phyloP scores from a whole-genome alignment of 2,329 filamentous ascomycete genomes.

The Bipolaris bicolor region DNA sequence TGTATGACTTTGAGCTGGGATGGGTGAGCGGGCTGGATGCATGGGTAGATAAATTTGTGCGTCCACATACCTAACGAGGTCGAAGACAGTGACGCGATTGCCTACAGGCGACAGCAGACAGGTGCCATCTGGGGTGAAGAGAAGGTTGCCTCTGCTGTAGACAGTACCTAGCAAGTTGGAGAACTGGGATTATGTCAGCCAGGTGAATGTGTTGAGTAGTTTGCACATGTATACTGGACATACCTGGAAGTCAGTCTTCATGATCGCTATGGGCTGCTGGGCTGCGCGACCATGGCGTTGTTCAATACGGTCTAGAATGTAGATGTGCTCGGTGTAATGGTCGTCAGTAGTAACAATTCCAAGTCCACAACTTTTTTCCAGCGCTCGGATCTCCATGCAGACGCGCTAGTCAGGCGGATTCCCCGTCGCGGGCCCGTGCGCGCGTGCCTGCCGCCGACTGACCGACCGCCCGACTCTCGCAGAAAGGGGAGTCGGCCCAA shows the following conservation, averaged over 20 bases:
- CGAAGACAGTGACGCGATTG: constrained; percentile 94
- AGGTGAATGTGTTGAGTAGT: neutral
- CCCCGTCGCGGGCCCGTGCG: constrained; percentile 19
- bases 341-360: too few relatives aligned
- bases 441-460: constrained; percentile 47
- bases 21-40: constrained; percentile 4
- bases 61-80: constrained; percentile 81
- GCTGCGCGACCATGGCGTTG: constrained; percentile 21
- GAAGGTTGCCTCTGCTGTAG: constrained; percentile 95
- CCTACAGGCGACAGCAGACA: constrained; percentile 95
- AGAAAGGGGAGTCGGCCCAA: constrained; percentile 45
- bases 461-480: constrained; percentile 42
- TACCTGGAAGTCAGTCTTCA: constrained; percentile 99
- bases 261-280: constrained; percentile 51
- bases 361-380: constrained; percentile 44
- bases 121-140: constrained; percentile 95
- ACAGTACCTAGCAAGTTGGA: constrained; percentile 98
- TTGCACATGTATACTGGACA: constrained; percentile 14
- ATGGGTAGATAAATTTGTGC: too few relatives aligned
- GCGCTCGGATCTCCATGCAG: constrained; percentile 14
- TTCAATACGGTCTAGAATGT: neutral
- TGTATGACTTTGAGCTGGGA: constrained; percentile 81
- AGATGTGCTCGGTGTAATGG: too few relatives aligned
- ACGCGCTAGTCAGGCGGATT: constrained; percentile 26
- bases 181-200: constrained; percentile 69